Conservation (phyloP, 169 alveolate genomes). For the Plasmodium ovale region DNA sequence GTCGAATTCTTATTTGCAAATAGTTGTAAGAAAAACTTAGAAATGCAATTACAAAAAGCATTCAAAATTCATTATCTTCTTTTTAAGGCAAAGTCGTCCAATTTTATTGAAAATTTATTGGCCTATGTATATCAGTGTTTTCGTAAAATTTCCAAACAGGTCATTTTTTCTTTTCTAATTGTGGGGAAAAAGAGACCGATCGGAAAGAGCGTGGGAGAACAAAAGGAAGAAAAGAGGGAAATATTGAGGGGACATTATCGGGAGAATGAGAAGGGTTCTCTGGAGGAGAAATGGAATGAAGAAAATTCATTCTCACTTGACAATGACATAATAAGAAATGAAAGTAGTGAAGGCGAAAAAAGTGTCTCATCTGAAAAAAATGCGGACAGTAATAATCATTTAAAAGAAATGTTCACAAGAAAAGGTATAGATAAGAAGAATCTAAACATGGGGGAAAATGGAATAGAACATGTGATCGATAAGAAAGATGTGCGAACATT, state of each 20-base stretch:
- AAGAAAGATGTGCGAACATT: neutral
- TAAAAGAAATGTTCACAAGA: neutral
- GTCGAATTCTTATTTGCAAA: slow-evolving; percentile 65
- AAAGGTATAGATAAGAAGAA: slow-evolving; percentile 4
- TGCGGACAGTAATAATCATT: neutral
- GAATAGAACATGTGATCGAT: neutral
- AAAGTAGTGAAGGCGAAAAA: neutral
- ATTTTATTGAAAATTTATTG: slow-evolving; percentile 70
- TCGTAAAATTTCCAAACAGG: slow-evolving; percentile 64
- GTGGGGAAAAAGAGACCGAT: neutral
- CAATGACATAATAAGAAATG: neutral
- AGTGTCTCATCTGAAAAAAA: neutral
- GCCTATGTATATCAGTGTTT: slow-evolving; percentile 62
- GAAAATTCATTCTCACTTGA: neutral
- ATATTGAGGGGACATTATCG: neutral
- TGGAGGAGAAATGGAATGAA: neutral
- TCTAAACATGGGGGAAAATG: neutral
- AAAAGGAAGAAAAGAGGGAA: neutral
- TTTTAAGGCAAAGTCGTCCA: slow-evolving; percentile 41
- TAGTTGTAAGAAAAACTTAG: slow-evolving; percentile 39
- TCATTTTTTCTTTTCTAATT: slow-evolving; percentile 56
- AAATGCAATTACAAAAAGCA: slow-evolving; percentile 21
- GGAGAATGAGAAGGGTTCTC: neutral
- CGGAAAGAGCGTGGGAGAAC: neutral
- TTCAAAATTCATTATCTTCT: slow-evolving; percentile 58